Base-by-base conservation (phyloP, 257 asterid genomes). In the Cynanchum wilfordii region DNA sequence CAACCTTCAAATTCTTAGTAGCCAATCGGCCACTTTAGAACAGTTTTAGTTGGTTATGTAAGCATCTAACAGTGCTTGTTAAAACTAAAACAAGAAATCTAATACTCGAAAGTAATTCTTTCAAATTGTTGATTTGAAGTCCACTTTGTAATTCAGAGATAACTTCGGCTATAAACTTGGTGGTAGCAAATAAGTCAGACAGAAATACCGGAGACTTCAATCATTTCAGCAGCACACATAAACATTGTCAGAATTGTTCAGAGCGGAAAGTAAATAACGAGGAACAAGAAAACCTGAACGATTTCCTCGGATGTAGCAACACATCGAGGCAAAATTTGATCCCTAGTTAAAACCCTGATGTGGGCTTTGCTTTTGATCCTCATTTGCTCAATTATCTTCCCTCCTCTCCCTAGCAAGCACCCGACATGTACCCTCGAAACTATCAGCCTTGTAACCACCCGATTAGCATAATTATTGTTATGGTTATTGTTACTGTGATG, bases 381-480 rank as follows among this genome's bases (percentile, higher is more conserved):
- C 94, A 90, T 92, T 80, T 87, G 92, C 88, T 92, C 92, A 73
- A 92, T 92, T 68, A 92, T 90, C 86, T 86, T 87, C 80, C 98
- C 98, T 57, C 96, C 94, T 83, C 88, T 92, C 70, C 98, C 98
- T 74, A 92, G 70, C 88, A 92, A 80, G 74, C 91, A 75, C 70
- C 98, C 98, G 29, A 88, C 94, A 38, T 88, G 96, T 88, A 82
- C 83, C 73, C 89, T 80, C 10, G 91, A 85, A 47, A 92, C 98
- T 70, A 92, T 96, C 76, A 92, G 79, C 84, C 96, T 92, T 22
- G 98, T 82, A 64, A 92, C 96, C 56, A 87, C 88, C 42, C 62
- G 73, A 47, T 50, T 69, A 49, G 60, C 24, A 19, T n/a, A 16
- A 29, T 49, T 54, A 30, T 54, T 33, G 60, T 17, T 30, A 27